phyloP scores from a whole-genome alignment of 495 filamentous ascomycete species.

The Podospora tetraspora region DNA sequence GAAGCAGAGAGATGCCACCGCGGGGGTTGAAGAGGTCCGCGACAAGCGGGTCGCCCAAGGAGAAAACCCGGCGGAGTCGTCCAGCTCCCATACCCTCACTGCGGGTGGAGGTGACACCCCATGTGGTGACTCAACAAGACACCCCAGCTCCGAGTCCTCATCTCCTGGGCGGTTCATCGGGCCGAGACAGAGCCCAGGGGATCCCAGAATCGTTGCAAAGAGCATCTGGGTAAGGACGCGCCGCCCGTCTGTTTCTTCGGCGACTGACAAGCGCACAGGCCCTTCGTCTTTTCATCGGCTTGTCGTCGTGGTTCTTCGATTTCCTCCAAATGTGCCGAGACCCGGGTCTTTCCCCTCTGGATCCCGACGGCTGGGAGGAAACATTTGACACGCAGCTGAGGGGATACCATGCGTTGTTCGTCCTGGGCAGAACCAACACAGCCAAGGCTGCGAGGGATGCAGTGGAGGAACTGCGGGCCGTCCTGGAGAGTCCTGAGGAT shows the following conservation, averaged over 20 bases:
- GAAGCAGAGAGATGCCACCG: not conserved
- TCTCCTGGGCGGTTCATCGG: not conserved
- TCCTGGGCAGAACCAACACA: not conserved
- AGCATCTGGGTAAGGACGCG: not conserved
- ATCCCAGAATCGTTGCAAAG: not conserved
- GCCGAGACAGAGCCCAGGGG: not conserved
- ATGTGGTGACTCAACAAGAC: not conserved
- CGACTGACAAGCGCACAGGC: not conserved
- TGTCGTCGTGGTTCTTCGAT: not conserved
- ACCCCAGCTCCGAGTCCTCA: not conserved
- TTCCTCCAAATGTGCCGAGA: not conserved
- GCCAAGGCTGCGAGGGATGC: not conserved
- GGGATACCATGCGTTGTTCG: not conserved
- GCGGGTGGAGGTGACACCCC: not conserved
- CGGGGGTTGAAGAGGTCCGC: not conserved
- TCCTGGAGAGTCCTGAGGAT: not conserved
- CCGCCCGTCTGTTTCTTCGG: not conserved
- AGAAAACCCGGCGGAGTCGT: not conserved
- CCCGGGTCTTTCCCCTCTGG: not conserved
- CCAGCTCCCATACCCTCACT: not conserved
- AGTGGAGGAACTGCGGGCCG: not conserved
- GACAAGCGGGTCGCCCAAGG: not conserved
- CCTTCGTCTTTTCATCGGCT: not conserved
- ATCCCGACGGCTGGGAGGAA: not conserved
- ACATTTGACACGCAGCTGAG: not conserved